Evolutionary conservation across 2,329 filamentous ascomycete species (phyloP), one percentile per base, ranked within the genome.

Genomic region (Colletotrichum lentis): DNA sequence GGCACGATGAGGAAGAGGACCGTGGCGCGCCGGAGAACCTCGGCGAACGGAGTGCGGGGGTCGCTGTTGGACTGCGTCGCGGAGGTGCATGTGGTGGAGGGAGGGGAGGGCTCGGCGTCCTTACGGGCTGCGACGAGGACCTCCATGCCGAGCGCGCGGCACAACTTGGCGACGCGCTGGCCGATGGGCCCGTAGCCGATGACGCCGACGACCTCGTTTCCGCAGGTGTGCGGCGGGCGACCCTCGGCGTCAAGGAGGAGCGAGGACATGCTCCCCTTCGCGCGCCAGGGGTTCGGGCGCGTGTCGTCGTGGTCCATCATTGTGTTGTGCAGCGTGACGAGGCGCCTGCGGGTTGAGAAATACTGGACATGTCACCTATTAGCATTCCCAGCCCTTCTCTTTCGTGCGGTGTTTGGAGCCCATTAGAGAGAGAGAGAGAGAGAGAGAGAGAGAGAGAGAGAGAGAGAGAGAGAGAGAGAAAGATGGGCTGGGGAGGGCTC

Each of bases 121-220:
- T 75, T 75, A 10, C 73, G 70, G 14, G 68, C 73, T 4, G 74
- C 72, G 10, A 75, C 59, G 39, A 74, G 68, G 7, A 73, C 67
- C 4, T 64, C 47, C 67, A 76, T 74, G 2, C 72, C 74, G 31
- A 76, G 62, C 4, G 63, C 61, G 2, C 59, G 44, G 14, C 72
- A 72, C 46, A 76, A 49, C n/a, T 69, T 50, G 3, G 69, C 73
- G 22, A 75, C 69, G 18, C 71, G 67, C 27, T 72, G 71, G 5
- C 75, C 75, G 20, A 73, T 69, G 18, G 69, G 70, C 3, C 74
- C 75, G 46, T 75, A 73, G 10, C 75, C 75, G n/a, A 76, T 61
- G 31, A 76, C 69, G 11, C 71, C 74, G 7, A 71, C 72, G 4
- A 72, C 73, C 58, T 76, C 75, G n/a, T 73, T 72, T 24, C 62